phyloP scores from a whole-genome alignment of 345 rosid genomes.

The Ricinus communis region DNA sequence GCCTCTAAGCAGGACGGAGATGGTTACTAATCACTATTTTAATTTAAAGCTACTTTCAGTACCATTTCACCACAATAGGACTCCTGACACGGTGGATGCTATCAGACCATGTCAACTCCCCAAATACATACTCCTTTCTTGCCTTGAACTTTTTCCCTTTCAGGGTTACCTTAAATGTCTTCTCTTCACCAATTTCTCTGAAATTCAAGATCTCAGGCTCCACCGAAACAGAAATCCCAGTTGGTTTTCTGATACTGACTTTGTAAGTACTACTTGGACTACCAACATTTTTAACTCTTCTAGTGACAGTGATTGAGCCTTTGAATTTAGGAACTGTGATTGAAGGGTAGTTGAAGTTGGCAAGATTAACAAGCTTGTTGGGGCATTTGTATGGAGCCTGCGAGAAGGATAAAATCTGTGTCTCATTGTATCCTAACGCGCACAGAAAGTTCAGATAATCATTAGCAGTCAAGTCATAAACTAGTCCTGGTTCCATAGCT shows the following conservation, averaged over 20 bases:
- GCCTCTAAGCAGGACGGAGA: neutral
- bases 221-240: slow-evolving; percentile 21
- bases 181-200: slow-evolving; percentile 25
- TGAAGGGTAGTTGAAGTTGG: slow-evolving; percentile 34
- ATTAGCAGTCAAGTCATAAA: slow-evolving; percentile 22
- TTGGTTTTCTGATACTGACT: slow-evolving; percentile 14
- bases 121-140: slow-evolving; percentile 37
- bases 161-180: slow-evolving; percentile 17
- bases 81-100: slow-evolving; percentile 24
- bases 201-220: slow-evolving; percentile 24
- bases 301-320: slow-evolving; percentile 19
- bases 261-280: slow-evolving; percentile 14
- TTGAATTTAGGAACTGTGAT: slow-evolving; percentile 22
- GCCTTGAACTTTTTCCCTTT: slow-evolving; percentile 11
- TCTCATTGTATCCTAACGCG: slow-evolving; percentile 17
- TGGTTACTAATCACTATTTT: neutral
- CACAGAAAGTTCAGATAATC: slow-evolving; percentile 32
- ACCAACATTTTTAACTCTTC: slow-evolving; percentile 33
- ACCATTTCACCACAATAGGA: slow-evolving; percentile 27
- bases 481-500: slow-evolving; percentile 36
- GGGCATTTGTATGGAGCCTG: slow-evolving; percentile 20
- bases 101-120: slow-evolving; percentile 29
- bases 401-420: slow-evolving; percentile 17
- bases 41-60: neutral
- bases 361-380: neutral